Conservation (phyloP, 192 early-diverging fungal genomes). For the Chytriomyces sp. region DNA sequence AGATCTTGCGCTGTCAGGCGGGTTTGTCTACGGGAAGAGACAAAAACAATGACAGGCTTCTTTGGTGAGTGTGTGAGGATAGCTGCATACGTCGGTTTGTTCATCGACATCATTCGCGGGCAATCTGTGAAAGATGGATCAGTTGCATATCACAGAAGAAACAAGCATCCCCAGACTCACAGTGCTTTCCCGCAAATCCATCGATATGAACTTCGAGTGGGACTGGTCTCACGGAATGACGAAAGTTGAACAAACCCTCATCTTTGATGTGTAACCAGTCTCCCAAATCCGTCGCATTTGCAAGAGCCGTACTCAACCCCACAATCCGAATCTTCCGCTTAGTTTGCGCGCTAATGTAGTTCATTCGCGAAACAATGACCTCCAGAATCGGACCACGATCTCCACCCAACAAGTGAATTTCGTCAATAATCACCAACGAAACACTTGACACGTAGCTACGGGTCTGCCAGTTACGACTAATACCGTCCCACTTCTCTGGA, state of each 20-base stretch:
- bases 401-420: constrained; percentile 96
- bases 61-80: constrained; percentile 92
- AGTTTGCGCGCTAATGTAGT: constrained; percentile 88
- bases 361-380: constrained; percentile 97
- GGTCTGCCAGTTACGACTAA: constrained; percentile 90
- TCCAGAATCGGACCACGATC: constrained; percentile 97
- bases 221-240: constrained; percentile 95
- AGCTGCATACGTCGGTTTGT: constrained; percentile 93
- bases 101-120: constrained; percentile 98
- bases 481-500: constrained; percentile 98
- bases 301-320: constrained; percentile 94
- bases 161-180: constrained; percentile 13
- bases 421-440: constrained; percentile 94
- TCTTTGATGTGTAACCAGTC: constrained; percentile 94
- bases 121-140: constrained; percentile 60
- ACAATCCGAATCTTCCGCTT: constrained; percentile 83
- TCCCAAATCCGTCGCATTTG: constrained; percentile 93
- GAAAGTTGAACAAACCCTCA: constrained; percentile 93
- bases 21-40: constrained; percentile 95
- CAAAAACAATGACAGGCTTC: constrained; percentile 97
- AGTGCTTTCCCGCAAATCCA: constrained; percentile 94
- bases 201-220: constrained; percentile 98
- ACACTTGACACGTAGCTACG: constrained; percentile 87
- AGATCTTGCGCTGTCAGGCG: constrained; percentile 96
- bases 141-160: not conserved